phyloP scores from a whole-genome alignment of 768 basidiomycete species.

The Naganishia friedmannii region DNA sequence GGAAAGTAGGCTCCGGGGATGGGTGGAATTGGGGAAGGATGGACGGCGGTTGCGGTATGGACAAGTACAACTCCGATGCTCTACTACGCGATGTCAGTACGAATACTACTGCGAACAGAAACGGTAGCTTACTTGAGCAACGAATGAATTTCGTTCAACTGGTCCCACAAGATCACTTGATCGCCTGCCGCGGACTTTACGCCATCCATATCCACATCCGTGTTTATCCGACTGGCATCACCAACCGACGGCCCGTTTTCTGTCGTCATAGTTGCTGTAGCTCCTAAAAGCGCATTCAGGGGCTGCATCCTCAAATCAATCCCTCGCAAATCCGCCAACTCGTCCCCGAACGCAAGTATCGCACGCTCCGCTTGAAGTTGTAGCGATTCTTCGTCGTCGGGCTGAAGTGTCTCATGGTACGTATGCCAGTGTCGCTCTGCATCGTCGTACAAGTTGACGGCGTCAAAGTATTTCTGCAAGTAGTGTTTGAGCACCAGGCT shows the following conservation, averaged over 20 bases:
- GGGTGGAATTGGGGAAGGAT: constrained; percentile 5
- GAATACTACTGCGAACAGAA: too few relatives aligned
- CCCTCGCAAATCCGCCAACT: constrained; percentile 4
- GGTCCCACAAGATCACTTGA: constrained; percentile 7
- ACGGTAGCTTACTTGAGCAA: neutral
- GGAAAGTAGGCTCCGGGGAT: neutral
- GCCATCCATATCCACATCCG: constrained; percentile 5
- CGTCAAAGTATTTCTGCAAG: constrained; percentile 12
- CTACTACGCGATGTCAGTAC: neutral
- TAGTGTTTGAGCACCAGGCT: neutral
- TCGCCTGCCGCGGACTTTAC: neutral
- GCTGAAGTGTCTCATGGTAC: neutral
- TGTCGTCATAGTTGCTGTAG: neutral
- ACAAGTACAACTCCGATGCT: neutral
- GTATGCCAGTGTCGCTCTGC: neutral
- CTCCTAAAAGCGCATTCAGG: neutral
- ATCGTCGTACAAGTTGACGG: constrained; percentile 8
- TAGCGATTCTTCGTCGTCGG: constrained; percentile 1
- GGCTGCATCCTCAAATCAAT: constrained; percentile 17
- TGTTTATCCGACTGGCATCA: neutral
- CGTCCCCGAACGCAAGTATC: constrained; percentile 1
- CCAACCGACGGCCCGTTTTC: neutral
- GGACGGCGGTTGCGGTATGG: neutral
- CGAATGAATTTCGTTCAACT: neutral
- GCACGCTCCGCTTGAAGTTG: constrained; percentile 10